Evolutionary conservation across 140 eudicot species (phyloP), one percentile per base, ranked within the genome.

Genomic region (Cichorium intybus): DNA sequence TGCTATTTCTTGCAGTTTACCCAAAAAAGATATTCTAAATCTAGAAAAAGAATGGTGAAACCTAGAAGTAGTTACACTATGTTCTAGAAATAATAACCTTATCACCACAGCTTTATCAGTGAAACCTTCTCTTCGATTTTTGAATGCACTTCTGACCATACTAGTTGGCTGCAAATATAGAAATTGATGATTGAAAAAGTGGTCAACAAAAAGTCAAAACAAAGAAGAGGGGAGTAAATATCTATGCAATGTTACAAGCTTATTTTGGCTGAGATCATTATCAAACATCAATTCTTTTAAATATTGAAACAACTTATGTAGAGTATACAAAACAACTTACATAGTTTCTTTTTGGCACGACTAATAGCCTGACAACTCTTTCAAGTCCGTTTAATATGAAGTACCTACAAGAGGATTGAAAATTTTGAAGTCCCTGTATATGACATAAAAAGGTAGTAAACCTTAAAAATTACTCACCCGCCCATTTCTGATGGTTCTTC

Each of bases 401-500:
- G 83, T 93, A 93, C 60, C 99, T 93, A 51, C 20, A 78, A 61
- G 47, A 64, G 15, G 24, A 29, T 50, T 52, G 16, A 41, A 7
- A 39, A 16, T 26, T 28, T 18, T 21, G 5, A 28, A 51, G 35
- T 54, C 23, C 37, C 11, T 48, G 23, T n/a, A 43, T 45, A 54
- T 5, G 43, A 35, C 17, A 28, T 17, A 18, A 6, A 51, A 33
- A 31, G 15, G 29, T 7, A 56, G 52, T 20, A 18, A 64, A 69
- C 8, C 24, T 23, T 5, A 43, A 64, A 31, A 39, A 12, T 58
- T 45, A 83, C 94, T 79, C 45, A 93, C 99, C 99, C 99, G 33
- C 99, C 99, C 97, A 89, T 81, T 79, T 93, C 99, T 47, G 94
- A 69, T 21, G 95, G 62, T 67, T 88, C 99, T 78, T 93, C 99